Evolutionary conservation across 768 basidiomycete species (phyloP).

Genomic region (Russula brevipes): DNA sequence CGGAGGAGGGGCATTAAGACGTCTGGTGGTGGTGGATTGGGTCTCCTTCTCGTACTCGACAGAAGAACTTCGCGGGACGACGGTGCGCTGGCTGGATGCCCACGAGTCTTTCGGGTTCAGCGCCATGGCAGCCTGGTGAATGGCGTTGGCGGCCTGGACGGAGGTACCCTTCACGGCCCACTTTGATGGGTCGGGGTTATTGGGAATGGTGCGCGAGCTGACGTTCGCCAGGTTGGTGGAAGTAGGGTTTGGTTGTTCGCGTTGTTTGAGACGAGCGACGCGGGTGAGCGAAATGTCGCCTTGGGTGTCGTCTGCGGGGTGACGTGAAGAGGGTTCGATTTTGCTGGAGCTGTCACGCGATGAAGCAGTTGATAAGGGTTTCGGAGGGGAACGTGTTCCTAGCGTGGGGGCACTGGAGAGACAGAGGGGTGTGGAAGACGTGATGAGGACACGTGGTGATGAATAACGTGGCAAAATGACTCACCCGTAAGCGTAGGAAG

Average conservation of each 20-base stretch:
- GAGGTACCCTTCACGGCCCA: slow-evolving; percentile 79
- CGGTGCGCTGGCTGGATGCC: slow-evolving; percentile 50
- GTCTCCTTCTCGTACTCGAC: slow-evolving; percentile 73
- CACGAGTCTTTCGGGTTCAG: slow-evolving; percentile 58
- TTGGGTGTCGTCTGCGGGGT: slow-evolving; percentile 35
- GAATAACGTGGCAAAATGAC: slow-evolving; percentile 29
- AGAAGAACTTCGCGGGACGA: slow-evolving; percentile 67
- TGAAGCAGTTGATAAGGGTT: slow-evolving; percentile 40
- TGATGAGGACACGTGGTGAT: slow-evolving; percentile 25
- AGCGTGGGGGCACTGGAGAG: slow-evolving; percentile 49
- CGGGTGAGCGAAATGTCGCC: slow-evolving; percentile 42
- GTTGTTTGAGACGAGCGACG: slow-evolving; percentile 44
- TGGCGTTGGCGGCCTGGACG: slow-evolving; percentile 80
- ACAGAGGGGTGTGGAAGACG: slow-evolving; percentile 25
- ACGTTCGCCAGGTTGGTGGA: slow-evolving; percentile 26
- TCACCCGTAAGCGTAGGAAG: slow-evolving; percentile 70
- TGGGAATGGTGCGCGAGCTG: slow-evolving; percentile 32
- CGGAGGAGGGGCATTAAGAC: slow-evolving; percentile 58
- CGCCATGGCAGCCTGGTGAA: slow-evolving; percentile 59
- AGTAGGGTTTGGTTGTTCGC: slow-evolving; percentile 33
- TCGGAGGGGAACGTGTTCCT: slow-evolving; percentile 55
- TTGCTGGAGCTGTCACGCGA: slow-evolving; percentile 31
- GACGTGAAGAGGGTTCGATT: slow-evolving; percentile 36
- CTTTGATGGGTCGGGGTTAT: slow-evolving; percentile 56
- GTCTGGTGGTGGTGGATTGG: slow-evolving; percentile 48